Conservation (phyloP, 192 early-diverging fungal species). For the Coemansia sp. region DNA sequence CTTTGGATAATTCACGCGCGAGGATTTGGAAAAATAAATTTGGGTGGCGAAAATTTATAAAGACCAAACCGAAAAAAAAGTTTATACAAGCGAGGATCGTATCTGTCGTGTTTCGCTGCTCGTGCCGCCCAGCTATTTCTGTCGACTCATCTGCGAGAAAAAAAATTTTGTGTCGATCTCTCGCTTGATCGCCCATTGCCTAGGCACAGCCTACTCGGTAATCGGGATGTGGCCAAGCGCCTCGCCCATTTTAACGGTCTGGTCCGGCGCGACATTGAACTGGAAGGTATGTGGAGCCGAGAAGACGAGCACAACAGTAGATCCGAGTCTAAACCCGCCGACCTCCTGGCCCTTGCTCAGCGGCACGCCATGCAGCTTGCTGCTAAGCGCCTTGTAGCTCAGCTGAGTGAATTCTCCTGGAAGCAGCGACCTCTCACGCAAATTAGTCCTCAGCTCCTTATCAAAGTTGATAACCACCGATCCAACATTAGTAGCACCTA, state of each 20-base stretch:
- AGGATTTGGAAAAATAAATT: not conserved
- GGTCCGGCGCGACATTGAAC: conserved; percentile 68
- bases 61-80: conserved; percentile 1
- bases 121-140: not conserved
- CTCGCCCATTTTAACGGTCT: conserved; percentile 81
- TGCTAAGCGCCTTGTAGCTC: conserved; percentile 63
- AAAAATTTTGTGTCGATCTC: not conserved
- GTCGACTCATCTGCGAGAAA: not conserved
- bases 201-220: not conserved
- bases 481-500: conserved; percentile 98
- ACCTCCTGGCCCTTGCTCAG: conserved; percentile 81
- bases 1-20: not conserved
- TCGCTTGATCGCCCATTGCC: not conserved
- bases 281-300: conserved; percentile 85
- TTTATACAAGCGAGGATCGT: not conserved
- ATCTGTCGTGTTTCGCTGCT: not conserved
- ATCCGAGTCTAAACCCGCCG: conserved; percentile 94
- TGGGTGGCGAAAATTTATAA: not conserved
- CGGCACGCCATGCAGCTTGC: conserved; percentile 61
- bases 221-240: conserved; percentile 57
- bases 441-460: conserved; percentile 71
- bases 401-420: conserved; percentile 77
- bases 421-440: conserved; percentile 53
- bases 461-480: conserved; percentile 95
- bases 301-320: conserved; percentile 95